Base-by-base conservation (phyloP, 2,329 filamentous ascomycete species). In the Dothistroma septosporum region DNA sequence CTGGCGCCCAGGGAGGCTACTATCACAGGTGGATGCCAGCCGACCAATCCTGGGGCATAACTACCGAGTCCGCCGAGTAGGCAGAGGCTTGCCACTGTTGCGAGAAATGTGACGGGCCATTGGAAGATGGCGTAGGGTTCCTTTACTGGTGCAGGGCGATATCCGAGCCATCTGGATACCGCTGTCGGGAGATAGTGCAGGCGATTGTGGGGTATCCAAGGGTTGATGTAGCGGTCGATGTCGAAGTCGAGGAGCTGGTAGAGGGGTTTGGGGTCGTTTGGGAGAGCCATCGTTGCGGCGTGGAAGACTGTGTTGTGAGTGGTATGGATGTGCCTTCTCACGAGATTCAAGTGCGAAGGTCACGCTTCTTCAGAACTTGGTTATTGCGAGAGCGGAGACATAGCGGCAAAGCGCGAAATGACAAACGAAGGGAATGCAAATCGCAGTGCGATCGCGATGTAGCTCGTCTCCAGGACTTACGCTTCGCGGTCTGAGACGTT, bases 191-290 rank as follows among this genome's bases (percentile, higher is more conserved):
- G 71, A 49, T 78, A 76, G 31, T 82, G 77, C 72, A 90, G 82
- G 67, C 83, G 84, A 46, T 88, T 87, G 14, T 83, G 78, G 9
- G 89, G 89, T 24, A 95, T 71, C 62, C 85, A 80, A 2, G 82
- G 88, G 72, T 93, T 91, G 55, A 95, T 73, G 72, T 87, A 85
- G n/a, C 76, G 77, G 79, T 96, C 92, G 64, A 96, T 83, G 75
- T 94, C 85, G 75, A 95, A 85, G 70, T 87, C 80, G 65, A 75
- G 64, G 22, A 70, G 32, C 10, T 68, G 59, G 21, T 55, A 53
- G 37, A 55, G 28, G n/a, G 28, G 24, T 1, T 32, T 35, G n/a
- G 50, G 31, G 5, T 53, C 50, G n/a, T 16, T 35, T 16, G 50
- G 50, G 12, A 53, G 31, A 6, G 50, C 50, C 50, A 53, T 53